Base-by-base conservation (phyloP, 441 rosid species). In the Populus hybrid region DNA sequence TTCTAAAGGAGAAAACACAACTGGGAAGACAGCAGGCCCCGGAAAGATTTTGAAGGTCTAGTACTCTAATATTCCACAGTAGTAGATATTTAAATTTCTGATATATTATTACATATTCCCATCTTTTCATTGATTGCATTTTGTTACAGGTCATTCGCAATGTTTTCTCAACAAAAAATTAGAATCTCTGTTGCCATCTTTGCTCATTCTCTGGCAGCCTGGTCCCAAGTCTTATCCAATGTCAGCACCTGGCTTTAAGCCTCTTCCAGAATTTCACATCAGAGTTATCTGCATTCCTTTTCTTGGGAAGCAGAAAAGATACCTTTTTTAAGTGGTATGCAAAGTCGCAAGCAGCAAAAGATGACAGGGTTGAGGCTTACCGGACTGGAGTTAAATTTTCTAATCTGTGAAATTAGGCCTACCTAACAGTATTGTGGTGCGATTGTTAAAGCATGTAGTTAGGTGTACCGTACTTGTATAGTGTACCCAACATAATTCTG, bases 231-330 rank as follows among this genome's bases (percentile, higher is more conserved):
- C 32, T 3, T 30, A 3, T 30, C 32, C 32, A 30, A 30, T 57
- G 30, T 53, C 59, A 35, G 79, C 63, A 57, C 79, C 72, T 75
- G 64, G 42, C 73, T 70, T 75, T 7, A 24, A 12, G 26, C 70
- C 35, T 57, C 67, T 42, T 0, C 3, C 67, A 9, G 14, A 63
- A 34, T 65, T 14, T 63, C 9, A 9, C 21, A 4, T 64, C 21
- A 21, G 6, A 14, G 16, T 23, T 18, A 42, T 8, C 4, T 28
- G 24, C 3, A 21, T 23, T 75, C 32, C 26, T 67, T 36, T 50
- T 30, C 67, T 21, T 6, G 42, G 21, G 46, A 68, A 75, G 78
- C 66, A 21, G 57, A 23, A 69, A 26, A 28, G 50, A 35, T 23
- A 3, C 19, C 23, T 1, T 26, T 35, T 38, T 38, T 19, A 38